Conservation (phyloP, 768 basidiomycete genomes). For the Grammothele lineata region DNA sequence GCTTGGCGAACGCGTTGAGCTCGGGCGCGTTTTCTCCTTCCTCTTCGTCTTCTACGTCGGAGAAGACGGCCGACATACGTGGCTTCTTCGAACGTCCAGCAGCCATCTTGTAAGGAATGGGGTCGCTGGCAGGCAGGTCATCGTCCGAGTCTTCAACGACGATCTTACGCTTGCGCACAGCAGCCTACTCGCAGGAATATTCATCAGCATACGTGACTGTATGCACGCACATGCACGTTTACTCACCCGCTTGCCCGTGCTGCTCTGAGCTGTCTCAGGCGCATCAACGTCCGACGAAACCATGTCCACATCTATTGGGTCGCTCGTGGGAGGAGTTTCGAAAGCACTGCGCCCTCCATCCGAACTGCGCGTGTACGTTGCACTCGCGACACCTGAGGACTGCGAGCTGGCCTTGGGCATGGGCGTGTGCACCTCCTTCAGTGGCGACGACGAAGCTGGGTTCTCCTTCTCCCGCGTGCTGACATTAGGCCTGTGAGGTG, state of each 20-base stretch:
- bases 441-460: slow-evolving; percentile 9
- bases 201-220: background rate
- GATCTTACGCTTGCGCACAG: slow-evolving; percentile 47
- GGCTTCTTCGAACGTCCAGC: slow-evolving; percentile 56
- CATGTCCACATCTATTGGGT: slow-evolving; percentile 76
- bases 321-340: slow-evolving; percentile 74
- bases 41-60: slow-evolving; percentile 46
- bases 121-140: slow-evolving; percentile 29
- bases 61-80: slow-evolving; percentile 45
- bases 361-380: slow-evolving; percentile 38
- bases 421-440: slow-evolving; percentile 18
- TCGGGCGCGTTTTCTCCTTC: slow-evolving; percentile 36
- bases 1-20: slow-evolving; percentile 47
- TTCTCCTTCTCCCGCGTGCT: slow-evolving; percentile 16
- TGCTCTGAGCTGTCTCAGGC: slow-evolving; percentile 20
- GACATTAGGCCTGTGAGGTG: slow-evolving; percentile 3
- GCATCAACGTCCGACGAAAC: slow-evolving; percentile 43
- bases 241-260: slow-evolving; percentile 14
- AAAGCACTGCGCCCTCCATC: slow-evolving; percentile 43
- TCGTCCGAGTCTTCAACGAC: slow-evolving; percentile 70
- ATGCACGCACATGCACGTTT: slow-evolving; percentile 2
- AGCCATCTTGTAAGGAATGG: slow-evolving; percentile 14
- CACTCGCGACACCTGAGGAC: slow-evolving; percentile 37
- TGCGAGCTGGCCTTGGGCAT: slow-evolving; percentile 19
- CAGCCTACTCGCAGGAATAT: too few relatives aligned